Percentiles rank a stretch among this genome's conserved stretches.
phyloP scores from a whole-genome alignment of 805 yeast species.

The Candida nanaspora region DNA sequence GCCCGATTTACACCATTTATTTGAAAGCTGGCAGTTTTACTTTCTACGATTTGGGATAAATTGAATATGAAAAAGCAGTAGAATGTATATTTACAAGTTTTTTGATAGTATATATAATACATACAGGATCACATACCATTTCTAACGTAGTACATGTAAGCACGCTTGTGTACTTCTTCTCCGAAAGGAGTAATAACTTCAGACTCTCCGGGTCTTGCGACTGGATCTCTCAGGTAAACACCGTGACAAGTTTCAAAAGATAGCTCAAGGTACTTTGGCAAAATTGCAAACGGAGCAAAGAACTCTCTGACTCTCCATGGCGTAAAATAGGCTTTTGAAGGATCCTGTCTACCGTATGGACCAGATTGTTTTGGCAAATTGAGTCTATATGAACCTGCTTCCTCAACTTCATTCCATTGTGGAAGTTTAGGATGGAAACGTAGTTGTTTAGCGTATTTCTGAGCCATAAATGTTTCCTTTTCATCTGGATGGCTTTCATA shows the following conservation, averaged over 20 bases:
- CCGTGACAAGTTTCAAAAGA: constrained; percentile 93
- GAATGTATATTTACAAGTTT: neutral
- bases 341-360: constrained; percentile 73
- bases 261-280: constrained; percentile 88
- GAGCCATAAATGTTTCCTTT: constrained; percentile 15
- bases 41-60: too few relatives aligned
- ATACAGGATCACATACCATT: constrained; percentile 37
- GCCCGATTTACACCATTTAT: too few relatives aligned
- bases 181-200: constrained; percentile 92
- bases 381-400: constrained; percentile 31
- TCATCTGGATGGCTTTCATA: constrained; percentile 6
- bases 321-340: constrained; percentile 78
- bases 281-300: constrained; percentile 83
- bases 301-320: constrained; percentile 97
- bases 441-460: constrained; percentile 42
- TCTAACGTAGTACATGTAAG: constrained; percentile 88
- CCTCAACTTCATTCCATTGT: constrained; percentile 24
- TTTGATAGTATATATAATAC: neutral
- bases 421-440: constrained; percentile 26
- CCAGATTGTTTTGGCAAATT: constrained; percentile 76
- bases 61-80: too few relatives aligned
- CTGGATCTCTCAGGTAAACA: constrained; percentile 93
- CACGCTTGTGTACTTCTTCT: constrained; percentile 78
- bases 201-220: constrained; percentile 93
- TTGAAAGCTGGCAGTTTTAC: too few relatives aligned